These are phyloP conservation scores for Paralagenidium karlingii DNA, from an alignment of 352 stramenopile species.

Conservation along the genomic window DNA sequence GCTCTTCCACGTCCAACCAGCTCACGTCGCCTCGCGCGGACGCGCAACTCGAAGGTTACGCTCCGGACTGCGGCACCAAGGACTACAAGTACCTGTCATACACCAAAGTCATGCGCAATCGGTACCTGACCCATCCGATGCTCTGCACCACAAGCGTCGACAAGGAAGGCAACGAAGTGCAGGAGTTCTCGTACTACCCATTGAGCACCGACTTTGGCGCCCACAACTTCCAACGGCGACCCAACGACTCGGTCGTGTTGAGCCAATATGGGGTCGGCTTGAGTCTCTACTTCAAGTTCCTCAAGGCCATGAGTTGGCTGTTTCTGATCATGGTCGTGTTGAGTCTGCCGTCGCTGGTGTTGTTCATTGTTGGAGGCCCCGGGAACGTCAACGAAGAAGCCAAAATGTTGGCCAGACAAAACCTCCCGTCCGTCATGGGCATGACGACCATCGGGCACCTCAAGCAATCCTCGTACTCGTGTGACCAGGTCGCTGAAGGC, in stretches of 20 bases:
- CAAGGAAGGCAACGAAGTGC: conserved; percentile 32
- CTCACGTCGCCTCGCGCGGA: conserved; percentile 38
- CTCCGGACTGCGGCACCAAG: conserved; percentile 57
- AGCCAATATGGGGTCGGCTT: conserved; percentile 69
- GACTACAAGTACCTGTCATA: conserved; percentile 69
- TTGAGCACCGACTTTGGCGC: conserved; percentile 61
- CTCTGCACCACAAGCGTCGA: conserved; percentile 45
- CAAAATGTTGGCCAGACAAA: conserved; percentile 47
- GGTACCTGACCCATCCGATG: conserved; percentile 61
- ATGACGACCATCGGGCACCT: conserved; percentile 75
- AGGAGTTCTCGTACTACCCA: conserved; percentile 34
- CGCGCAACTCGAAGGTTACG: conserved; percentile 52
- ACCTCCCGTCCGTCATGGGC: conserved; percentile 47
- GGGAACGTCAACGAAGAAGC: conserved; percentile 33
- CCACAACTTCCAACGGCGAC: conserved; percentile 57
- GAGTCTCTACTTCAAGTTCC: conserved; percentile 78
- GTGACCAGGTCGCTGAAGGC: conserved; percentile 42
- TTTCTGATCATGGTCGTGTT: conserved; percentile 67
- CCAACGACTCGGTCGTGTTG: conserved; percentile 60
- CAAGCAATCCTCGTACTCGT: conserved; percentile 47
- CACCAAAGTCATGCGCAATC: conserved; percentile 60
- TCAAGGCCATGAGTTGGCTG: conserved; percentile 77
- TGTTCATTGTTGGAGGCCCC: conserved; percentile 57
- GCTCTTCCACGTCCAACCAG: no score
- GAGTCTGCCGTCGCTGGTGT: conserved; percentile 34